A percentile compares a stretch with the other conserved stretches of the same genome.
Evolutionary conservation across 73 alveolate genomes (phyloP).

Genomic region (Effrenium voratum): DNA sequence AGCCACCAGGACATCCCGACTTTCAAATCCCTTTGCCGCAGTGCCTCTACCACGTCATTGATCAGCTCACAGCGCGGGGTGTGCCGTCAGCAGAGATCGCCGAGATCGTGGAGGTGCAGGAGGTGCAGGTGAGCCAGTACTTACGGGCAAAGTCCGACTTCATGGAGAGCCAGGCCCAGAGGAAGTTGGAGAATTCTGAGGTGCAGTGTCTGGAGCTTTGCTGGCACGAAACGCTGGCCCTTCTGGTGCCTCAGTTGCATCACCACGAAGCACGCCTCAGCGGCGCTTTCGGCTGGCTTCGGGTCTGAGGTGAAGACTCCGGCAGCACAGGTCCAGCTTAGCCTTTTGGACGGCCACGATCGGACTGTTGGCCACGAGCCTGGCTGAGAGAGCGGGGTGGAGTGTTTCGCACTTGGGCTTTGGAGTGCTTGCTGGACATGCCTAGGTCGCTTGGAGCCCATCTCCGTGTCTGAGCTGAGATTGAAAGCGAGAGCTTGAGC

Average conservation of each 20-base stretch:
- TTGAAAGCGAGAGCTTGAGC: no score
- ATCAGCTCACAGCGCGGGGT: slow-evolving; percentile 29
- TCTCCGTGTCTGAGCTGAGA: no score
- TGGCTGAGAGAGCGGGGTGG: no score
- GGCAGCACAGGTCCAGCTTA: no score
- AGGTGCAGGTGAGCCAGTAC: slow-evolving; percentile 13
- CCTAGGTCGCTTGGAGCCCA: no score
- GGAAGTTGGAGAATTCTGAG: slow-evolving; percentile 44
- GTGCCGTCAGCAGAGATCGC: slow-evolving; percentile 18
- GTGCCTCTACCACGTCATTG: slow-evolving; percentile 42
- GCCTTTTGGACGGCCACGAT: no score
- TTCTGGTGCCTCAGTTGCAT: neutral
- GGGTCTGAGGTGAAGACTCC: no score
- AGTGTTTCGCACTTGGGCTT: no score
- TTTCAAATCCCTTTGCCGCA: slow-evolving; percentile 40
- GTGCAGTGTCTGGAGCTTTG: slow-evolving; percentile 35
- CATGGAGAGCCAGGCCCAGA: neutral
- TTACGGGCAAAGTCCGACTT: slow-evolving; percentile 16
- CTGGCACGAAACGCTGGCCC: slow-evolving; percentile 63
- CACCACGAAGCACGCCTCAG: no score
- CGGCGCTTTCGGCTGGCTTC: no score
- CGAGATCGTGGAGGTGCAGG: slow-evolving; percentile 24
- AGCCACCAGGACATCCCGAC: slow-evolving; percentile 26
- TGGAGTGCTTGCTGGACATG: no score
- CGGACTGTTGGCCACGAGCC: no score